A percentile compares a stretch with the other conserved stretches of the same genome.
phyloP scores from a whole-genome alignment of 768 basidiomycete genomes.

The Cytidiella melzeri region DNA sequence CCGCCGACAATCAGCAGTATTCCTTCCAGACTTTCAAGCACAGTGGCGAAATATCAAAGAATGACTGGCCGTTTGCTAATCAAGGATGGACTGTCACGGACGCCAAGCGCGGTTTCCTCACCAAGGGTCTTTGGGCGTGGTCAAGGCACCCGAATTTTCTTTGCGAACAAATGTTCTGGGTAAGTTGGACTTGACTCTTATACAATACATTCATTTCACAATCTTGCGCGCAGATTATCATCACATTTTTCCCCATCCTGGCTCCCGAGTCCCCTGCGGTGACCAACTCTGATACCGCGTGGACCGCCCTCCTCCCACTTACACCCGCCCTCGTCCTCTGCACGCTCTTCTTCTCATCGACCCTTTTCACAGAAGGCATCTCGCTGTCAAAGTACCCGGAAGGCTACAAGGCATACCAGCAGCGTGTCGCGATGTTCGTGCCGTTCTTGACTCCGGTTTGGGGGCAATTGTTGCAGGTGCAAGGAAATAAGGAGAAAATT shows the following conservation, averaged over 20 bases:
- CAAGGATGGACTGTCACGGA: conserved; percentile 65
- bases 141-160: conserved; percentile 89
- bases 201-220: neutral
- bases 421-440: conserved; percentile 77
- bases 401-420: conserved; percentile 65
- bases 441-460: conserved; percentile 42
- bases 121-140: conserved; percentile 81
- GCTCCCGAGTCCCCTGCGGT: conserved; percentile 29
- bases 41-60: conserved; percentile 30
- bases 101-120: conserved; percentile 75
- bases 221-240: conserved; percentile 45
- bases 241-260: conserved; percentile 61
- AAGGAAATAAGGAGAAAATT: conserved; percentile 31
- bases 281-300: conserved; percentile 18
- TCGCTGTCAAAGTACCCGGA: conserved; percentile 66
- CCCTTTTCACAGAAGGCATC: conserved; percentile 76
- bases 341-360: conserved; percentile 71
- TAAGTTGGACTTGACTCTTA: conserved; percentile 27
- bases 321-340: conserved; percentile 58
- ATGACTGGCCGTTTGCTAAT: conserved; percentile 60
- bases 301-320: conserved; percentile 31
- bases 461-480: conserved; percentile 33
- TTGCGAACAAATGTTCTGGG: conserved; percentile 88
- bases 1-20: conserved; percentile 89
- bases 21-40: conserved; percentile 80